Evolutionary conservation across 2,329 filamentous ascomycete species (phyloP).

Genomic region (Phialocephala subalpina): DNA sequence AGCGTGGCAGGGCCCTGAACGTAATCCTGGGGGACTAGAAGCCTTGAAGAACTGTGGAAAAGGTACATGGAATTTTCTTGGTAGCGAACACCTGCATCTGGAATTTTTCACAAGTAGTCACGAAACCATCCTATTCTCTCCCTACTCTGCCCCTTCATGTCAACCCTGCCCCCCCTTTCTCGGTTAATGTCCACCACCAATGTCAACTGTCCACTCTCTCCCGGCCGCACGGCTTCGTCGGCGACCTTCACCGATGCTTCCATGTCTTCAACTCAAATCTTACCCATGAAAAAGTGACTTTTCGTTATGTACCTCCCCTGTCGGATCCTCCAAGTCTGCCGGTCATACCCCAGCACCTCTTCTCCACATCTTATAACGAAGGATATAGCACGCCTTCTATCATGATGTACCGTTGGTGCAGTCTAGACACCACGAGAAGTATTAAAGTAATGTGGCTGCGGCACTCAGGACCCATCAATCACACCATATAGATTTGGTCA

Average conservation of each 20-base stretch:
- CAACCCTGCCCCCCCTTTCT: conserved; percentile 6
- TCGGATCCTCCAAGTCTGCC: conserved; percentile 20
- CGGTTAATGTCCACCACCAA: not conserved
- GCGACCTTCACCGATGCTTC: conserved; percentile 22
- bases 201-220: not conserved
- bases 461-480: not conserved
- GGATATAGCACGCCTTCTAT: conserved; percentile 16
- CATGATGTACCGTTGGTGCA: conserved; percentile 24
- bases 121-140: conserved; percentile 9
- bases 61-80: conserved; percentile 15
- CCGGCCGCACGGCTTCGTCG: conserved; percentile 21
- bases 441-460: conserved; percentile 27
- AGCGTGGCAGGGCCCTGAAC: conserved; percentile 1
- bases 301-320: conserved; percentile 8
- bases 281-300: conserved; percentile 19
- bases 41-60: conserved; percentile 19
- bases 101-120: conserved; percentile 16
- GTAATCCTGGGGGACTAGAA: conserved; percentile 19
- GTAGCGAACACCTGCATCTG: conserved; percentile 24
- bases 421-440: conserved; percentile 15
- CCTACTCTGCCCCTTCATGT: not conserved
- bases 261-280: conserved; percentile 6
- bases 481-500: conserved; percentile 5
- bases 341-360: not conserved
- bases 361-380: conserved; percentile 26